These are phyloP conservation scores for Lepiota venenata DNA, from an alignment of 768 basidiomycete genomes.

Conservation along the genomic window DNA sequence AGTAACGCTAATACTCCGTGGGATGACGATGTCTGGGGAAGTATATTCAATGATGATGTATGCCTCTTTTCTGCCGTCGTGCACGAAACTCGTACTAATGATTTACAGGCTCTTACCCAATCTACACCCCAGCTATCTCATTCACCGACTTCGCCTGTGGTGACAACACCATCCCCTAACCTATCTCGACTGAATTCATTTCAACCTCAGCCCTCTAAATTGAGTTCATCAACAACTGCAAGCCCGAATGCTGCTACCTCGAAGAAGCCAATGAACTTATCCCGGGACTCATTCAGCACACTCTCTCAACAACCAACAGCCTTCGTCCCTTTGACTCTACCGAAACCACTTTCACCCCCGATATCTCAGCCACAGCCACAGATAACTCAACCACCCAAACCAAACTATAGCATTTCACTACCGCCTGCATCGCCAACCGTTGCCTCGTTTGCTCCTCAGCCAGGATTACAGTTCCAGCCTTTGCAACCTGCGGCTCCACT, in stretches of 20 bases:
- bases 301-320: constrained; percentile 4
- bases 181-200: constrained; percentile 17
- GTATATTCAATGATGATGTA: constrained; percentile 52
- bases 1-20: constrained; percentile 41
- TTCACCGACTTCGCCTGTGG: constrained; percentile 17
- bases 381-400: constrained; percentile 16
- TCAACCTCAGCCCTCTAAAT: constrained; percentile 36
- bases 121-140: constrained; percentile 7
- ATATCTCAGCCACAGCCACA: constrained; percentile 16
- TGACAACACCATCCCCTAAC: constrained; percentile 12
- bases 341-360: constrained; percentile 9
- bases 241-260: constrained; percentile 13
- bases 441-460: constrained; percentile 12
- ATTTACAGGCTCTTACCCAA: constrained; percentile 1
- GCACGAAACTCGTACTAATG: not conserved
- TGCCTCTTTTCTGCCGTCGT: not conserved
- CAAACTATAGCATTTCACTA: constrained; percentile 29
- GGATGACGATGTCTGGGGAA: constrained; percentile 88
- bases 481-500: constrained; percentile 17
- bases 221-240: constrained; percentile 34
- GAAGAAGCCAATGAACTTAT: not conserved
- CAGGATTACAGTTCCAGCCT: constrained; percentile 14
- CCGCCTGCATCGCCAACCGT: constrained; percentile 13
- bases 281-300: not conserved
- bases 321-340: not conserved